Percentiles rank a stretch among this genome's conserved stretches.
These are phyloP conservation scores for Zygosaccharomyces rouxii DNA, from an alignment of 805 yeast genomes.

Conservation along the genomic window DNA sequence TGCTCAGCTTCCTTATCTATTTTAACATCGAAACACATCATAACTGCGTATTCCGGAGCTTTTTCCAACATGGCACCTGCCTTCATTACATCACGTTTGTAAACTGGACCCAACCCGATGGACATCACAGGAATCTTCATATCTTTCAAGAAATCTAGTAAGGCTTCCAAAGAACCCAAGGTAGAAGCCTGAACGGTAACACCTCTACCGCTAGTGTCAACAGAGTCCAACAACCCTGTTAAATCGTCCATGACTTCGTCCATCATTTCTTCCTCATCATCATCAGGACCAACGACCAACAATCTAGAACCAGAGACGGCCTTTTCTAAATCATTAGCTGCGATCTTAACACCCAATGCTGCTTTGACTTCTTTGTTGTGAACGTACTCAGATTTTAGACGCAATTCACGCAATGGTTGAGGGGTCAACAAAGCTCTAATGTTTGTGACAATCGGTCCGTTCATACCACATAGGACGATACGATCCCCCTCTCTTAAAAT, in stretches of 20 bases:
- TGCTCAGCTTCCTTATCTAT: constrained; percentile 98
- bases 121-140: constrained; percentile 99
- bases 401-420: constrained; percentile 92
- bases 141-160: constrained; percentile 92
- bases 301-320: constrained; percentile 99
- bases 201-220: constrained; percentile 93
- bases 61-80: constrained; percentile 95
- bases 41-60: constrained; percentile 93
- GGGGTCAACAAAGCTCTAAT: constrained; percentile 96
- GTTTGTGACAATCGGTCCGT: constrained; percentile 96
- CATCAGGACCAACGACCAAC: constrained; percentile 92
- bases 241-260: constrained; percentile 99
- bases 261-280: constrained; percentile 95
- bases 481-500: constrained; percentile 91
- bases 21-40: constrained; percentile 97
- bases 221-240: constrained; percentile 89
- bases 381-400: constrained; percentile 92
- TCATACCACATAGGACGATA: constrained; percentile 93
- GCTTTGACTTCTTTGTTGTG: constrained; percentile 98
- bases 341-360: constrained; percentile 97
- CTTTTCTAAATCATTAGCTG: constrained; percentile 95
- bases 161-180: constrained; percentile 95
- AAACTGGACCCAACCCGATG: constrained; percentile 96
- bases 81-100: constrained; percentile 96
- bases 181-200: constrained; percentile 98